Conservation (phyloP, 371 early-diverging fungal genomes). For the Nosema granulosis region DNA sequence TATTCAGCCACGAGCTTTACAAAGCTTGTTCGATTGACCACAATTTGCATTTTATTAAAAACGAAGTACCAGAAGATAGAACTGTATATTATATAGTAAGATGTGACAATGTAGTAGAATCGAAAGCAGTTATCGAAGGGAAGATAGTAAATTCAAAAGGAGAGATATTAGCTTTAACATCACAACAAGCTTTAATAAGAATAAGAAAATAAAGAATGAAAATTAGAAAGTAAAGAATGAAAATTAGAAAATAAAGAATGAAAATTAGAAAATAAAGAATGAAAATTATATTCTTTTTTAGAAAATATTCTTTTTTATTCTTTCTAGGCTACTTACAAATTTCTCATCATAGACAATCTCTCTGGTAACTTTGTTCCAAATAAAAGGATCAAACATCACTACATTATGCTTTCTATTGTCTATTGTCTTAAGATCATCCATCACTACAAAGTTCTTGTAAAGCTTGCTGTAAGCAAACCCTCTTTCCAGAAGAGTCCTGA, state of each 20-base stretch:
- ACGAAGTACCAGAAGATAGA: conserved; percentile 2
- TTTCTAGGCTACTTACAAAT: conserved; percentile 50
- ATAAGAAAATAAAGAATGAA: conserved; percentile 22
- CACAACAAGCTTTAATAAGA: conserved; percentile 42
- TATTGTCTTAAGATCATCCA: conserved; percentile 8
- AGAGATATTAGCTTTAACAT: conserved; percentile 23
- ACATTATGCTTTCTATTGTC: conserved; percentile 51
- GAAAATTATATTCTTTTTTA: too few species aligned
- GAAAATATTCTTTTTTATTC: too few species aligned
- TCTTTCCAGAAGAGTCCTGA: conserved; percentile 77
- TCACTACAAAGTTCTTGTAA: conserved; percentile 62
- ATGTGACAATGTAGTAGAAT: conserved; percentile 26
- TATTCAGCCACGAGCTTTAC: conserved; percentile 31
- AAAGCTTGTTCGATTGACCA: conserved; percentile 41
- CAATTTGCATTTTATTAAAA: conserved; percentile 28
- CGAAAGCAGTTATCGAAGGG: conserved; percentile 32
- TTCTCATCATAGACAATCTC: conserved; percentile 54
- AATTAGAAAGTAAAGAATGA: too few species aligned
- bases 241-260: too few species aligned
- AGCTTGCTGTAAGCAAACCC: conserved; percentile 82
- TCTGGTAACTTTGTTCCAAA: conserved; percentile 52
- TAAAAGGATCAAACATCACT: conserved; percentile 57
- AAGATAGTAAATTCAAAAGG: conserved; percentile 30
- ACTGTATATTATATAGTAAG: conserved; percentile 30
- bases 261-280: too few species aligned